Evolutionary conservation across 306 rosid genomes (phyloP), one percentile per base, ranked within the genome.

Genomic region (Benincasa hispida): DNA sequence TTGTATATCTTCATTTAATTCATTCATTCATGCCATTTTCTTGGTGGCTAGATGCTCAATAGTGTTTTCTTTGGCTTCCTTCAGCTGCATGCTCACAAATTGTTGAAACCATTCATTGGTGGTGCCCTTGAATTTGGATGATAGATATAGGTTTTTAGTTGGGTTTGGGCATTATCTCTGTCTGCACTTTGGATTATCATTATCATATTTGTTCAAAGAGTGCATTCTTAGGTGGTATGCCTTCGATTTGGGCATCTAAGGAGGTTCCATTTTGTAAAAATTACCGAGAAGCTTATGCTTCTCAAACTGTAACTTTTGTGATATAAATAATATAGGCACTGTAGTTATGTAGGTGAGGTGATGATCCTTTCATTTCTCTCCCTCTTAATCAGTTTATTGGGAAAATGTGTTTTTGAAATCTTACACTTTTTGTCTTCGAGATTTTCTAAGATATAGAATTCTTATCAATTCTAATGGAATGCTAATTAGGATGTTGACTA

Each of bases 111-210:
- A 10, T 28, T 47, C 28, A 17, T 28, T 15, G 60, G 10, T 72
- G 60, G 18, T 28, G 41, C 75, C 58, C 22, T 18, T 50, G 76
- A 59, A 72, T 72, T 24, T 72, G 61, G 30, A 28, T 72, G 60
- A 72, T 72, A 62, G 45, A 68, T 19, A 28, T 48, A 50, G 76
- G 60, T 28, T 72, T 22, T 72, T 72, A 72, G 76, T 27, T 48
- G 56, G 45, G 34, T 41, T 68, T 60, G 67, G 67, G 67, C 67
- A 9, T 59, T 4, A 22, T 56, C 1, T 56, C 6, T 22, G 61
- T 22, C 30, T 56, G 25, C 30, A 58, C 35, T 58, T 58, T 15
- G 68, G 42, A 30, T 8, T 61, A n/a, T 13, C 24, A 58, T 24
- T 7, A 35, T 57, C 63, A 57, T 58, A 27, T 57, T 18, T 58